Base-by-base conservation (phyloP, 495 filamentous ascomycete genomes). In the Schizothecium vesticola region DNA sequence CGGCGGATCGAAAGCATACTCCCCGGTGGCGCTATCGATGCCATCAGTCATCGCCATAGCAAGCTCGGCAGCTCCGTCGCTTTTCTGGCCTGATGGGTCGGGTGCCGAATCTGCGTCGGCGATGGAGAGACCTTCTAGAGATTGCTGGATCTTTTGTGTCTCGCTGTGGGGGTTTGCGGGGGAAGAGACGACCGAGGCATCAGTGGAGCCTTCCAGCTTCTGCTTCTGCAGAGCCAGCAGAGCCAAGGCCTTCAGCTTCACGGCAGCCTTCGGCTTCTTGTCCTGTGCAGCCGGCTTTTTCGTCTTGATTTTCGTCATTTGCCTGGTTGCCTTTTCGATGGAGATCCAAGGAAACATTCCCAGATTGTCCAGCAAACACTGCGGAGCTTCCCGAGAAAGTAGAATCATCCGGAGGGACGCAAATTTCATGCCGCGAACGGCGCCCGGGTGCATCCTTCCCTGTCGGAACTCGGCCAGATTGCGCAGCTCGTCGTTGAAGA, bases 321-420 rank as follows among this genome's bases (percentile, higher is more conserved):
- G 16, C 31, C n/a, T 63, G 10, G 61, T 63, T 29, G 61, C 28
- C n/a, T 31, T 36, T 21, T 63, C 61, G 31, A 63, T 63, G 26
- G 26, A 51, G 25, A 63, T 63, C 61, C 61, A 63, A 29, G 61
- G 61, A 51, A 63, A 63, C 13, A 19, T 51, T 16, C n/a, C 26
- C 25, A 63, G n/a, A 23, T 63, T 63, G 10, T 63, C 61, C n/a
- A 36, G 8, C 26, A 63, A 24, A n/a, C 61, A 63, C 61, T 63
- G 26, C 21, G 61, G 61, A 5, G 29, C 26, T 29, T 63, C 61
- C n/a, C 61, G 61, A 36, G 61, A 63, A 7, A 63, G 16, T 5
- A 63, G 29, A 21, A 63, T 36, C 61, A 63, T 63, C 8, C 58
- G n/a, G 21, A 60, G 21, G 3, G 21, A 60, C 8, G 58, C 58